These are phyloP conservation scores for Mucor velutinosus DNA, from an alignment of 371 early-diverging fungal genomes.

Conservation along the genomic window DNA sequence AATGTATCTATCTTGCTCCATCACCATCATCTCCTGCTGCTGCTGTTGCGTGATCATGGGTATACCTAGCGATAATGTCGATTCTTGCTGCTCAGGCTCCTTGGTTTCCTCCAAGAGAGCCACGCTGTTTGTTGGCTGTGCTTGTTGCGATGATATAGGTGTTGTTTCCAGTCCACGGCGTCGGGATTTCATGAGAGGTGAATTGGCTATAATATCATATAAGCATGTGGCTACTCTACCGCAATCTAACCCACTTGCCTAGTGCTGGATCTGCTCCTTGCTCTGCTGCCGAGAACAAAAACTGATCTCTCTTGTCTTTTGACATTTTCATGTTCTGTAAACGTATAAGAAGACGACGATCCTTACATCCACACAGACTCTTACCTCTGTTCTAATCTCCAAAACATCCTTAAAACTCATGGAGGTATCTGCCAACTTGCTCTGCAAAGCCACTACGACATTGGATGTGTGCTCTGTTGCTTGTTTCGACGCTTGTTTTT, in stretches of 20 bases:
- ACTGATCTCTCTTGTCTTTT: conserved; percentile 70
- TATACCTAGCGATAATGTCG: conserved; percentile 45
- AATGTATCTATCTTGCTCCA: conserved; percentile 68
- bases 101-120: not conserved
- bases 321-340: conserved; percentile 75
- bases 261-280: conserved; percentile 32
- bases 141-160: conserved; percentile 22
- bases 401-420: conserved; percentile 92
- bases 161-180: conserved; percentile 30
- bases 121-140: conserved; percentile 16
- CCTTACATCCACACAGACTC: not conserved
- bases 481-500: conserved; percentile 67
- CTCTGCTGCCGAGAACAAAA: conserved; percentile 49
- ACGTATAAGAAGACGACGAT: not conserved
- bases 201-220: conserved; percentile 40
- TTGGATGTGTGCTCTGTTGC: conserved; percentile 91
- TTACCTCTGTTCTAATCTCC: conserved; percentile 75
- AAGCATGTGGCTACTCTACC: not conserved
- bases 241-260: conserved; percentile 20
- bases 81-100: conserved; percentile 25
- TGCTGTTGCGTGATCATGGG: conserved; percentile 55
- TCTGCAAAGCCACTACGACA: conserved; percentile 89
- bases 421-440: conserved; percentile 86
- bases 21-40: conserved; percentile 52
- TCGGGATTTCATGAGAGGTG: conserved; percentile 61